phyloP scores from a whole-genome alignment of 495 filamentous ascomycete genomes.

The Penicillium desertorum region DNA sequence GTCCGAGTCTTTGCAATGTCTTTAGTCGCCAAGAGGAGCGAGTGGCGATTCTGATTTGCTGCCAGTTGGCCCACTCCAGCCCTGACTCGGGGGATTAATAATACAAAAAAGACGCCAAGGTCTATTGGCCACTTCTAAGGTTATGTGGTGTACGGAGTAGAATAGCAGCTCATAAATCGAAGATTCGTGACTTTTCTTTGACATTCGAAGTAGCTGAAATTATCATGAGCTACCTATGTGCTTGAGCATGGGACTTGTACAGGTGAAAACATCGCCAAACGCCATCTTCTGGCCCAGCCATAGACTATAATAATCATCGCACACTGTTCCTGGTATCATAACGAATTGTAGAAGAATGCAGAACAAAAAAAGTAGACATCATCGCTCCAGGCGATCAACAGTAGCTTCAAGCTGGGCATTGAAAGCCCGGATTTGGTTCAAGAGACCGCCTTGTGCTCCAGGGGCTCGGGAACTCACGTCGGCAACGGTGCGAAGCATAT shows the following conservation, averaged over 20 bases:
- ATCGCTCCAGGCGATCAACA: conserved; percentile 33
- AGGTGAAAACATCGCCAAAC: not conserved
- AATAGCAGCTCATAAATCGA: too few relatives aligned
- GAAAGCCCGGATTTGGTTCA: conserved; percentile 44
- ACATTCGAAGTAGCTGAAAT: not conserved
- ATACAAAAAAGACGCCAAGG: not conserved
- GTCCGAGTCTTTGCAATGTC: not conserved
- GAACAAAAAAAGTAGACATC: conserved; percentile 5
- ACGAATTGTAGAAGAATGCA: not conserved
- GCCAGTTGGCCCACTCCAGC: not conserved
- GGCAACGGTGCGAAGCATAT: conserved; percentile 43
- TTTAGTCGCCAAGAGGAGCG: not conserved
- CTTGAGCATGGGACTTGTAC: not conserved
- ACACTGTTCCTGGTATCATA: conserved; percentile 12
- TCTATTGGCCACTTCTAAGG: too few relatives aligned
- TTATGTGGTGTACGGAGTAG: too few relatives aligned
- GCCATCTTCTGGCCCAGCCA: conserved; percentile 11
- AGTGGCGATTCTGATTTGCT: not conserved
- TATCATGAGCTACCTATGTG: not conserved
- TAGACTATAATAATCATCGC: not conserved
- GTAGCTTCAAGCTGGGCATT: conserved; percentile 47
- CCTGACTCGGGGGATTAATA: not conserved
- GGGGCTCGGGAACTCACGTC: conserved; percentile 42
- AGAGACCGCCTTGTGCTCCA: conserved; percentile 41
- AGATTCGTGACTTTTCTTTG: not conserved